Conservation (phyloP, 1,139 yeast genomes). For the Hanseniaspora sp. region DNA sequence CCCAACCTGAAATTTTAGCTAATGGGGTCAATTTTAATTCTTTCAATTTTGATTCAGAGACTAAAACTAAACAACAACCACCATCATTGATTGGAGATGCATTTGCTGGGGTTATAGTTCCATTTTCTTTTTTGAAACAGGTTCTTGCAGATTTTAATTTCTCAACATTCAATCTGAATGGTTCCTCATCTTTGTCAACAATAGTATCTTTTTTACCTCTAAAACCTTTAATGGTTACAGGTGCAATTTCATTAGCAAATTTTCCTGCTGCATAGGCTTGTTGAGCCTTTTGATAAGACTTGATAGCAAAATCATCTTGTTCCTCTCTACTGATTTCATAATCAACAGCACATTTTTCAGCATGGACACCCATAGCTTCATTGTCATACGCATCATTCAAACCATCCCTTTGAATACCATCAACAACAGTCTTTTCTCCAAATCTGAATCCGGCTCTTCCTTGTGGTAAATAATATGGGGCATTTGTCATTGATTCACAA, state of each 20-base stretch:
- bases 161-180: conserved; percentile 59
- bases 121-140: conserved; percentile 80
- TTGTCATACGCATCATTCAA: conserved; percentile 79
- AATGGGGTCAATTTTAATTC: conserved; percentile 80
- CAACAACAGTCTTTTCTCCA: conserved; percentile 68
- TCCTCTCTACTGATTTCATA: conserved; percentile 52
- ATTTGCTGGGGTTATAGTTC: conserved; percentile 94
- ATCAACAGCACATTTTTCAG: conserved; percentile 86
- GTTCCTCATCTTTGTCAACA: conserved; percentile 61
- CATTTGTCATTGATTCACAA: conserved; percentile 93
- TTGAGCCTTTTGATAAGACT: conserved; percentile 67
- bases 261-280: conserved; percentile 69
- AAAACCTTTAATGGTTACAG: conserved; percentile 74
- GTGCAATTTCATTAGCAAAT: conserved; percentile 69
- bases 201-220: conserved; percentile 85
- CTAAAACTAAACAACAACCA: conserved; percentile 85
- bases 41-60: conserved; percentile 67
- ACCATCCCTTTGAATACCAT: conserved; percentile 87
- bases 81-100: conserved; percentile 95
- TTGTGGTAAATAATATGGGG: conserved; percentile 82
- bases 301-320: conserved; percentile 61
- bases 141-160: conserved; percentile 75
- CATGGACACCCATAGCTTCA: conserved; percentile 88
- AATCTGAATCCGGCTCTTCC: conserved; percentile 83
- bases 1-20: conserved; percentile 87